A percentile compares a stretch with the other conserved stretches of the same genome.
These are phyloP conservation scores for Ophiobolus disseminans DNA, from an alignment of 2,329 filamentous ascomycete genomes.

Conservation along the genomic window DNA sequence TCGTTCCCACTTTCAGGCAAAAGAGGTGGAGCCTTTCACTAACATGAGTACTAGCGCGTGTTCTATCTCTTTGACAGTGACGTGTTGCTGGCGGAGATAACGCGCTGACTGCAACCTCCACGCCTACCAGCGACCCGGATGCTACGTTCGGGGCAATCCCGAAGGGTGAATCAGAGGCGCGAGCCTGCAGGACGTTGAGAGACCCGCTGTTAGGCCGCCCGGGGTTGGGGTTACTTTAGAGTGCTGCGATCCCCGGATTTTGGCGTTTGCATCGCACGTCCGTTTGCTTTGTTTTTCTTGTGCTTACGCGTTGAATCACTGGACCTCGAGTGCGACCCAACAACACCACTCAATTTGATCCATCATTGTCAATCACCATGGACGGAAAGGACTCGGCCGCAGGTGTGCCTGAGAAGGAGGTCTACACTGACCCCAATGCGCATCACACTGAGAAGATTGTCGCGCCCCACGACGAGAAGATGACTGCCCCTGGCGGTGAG, in stretches of 20 bases:
- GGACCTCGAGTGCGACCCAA: too few relatives aligned
- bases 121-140: slow-evolving; percentile 1
- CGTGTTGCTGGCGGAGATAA: background rate
- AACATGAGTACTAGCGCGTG: slow-evolving; percentile 2
- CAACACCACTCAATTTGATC: background rate
- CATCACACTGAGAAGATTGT: slow-evolving; percentile 9
- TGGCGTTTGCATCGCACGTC: background rate
- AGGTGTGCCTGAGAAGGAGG: slow-evolving; percentile 5
- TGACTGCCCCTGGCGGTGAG: background rate
- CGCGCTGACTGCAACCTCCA: slow-evolving; percentile 7
- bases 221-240: slow-evolving; percentile 1
- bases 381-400: slow-evolving; percentile 1
- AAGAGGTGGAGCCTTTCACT: slow-evolving; percentile 2
- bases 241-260: slow-evolving; percentile 3
- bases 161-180: slow-evolving; percentile 1
- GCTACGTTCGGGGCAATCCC: background rate
- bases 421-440: slow-evolving; percentile 3
- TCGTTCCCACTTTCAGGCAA: slow-evolving; percentile 11
- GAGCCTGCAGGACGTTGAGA: slow-evolving; percentile 1
- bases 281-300: background rate
- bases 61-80: background rate
- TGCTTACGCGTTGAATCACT: too few relatives aligned
- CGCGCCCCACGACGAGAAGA: slow-evolving; percentile 5
- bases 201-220: slow-evolving; percentile 2
- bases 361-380: background rate